A percentile compares a stretch with the other conserved stretches of the same genome.
Conservation (phyloP, 116 monocot species). For the Dioscorea cayenensis region DNA sequence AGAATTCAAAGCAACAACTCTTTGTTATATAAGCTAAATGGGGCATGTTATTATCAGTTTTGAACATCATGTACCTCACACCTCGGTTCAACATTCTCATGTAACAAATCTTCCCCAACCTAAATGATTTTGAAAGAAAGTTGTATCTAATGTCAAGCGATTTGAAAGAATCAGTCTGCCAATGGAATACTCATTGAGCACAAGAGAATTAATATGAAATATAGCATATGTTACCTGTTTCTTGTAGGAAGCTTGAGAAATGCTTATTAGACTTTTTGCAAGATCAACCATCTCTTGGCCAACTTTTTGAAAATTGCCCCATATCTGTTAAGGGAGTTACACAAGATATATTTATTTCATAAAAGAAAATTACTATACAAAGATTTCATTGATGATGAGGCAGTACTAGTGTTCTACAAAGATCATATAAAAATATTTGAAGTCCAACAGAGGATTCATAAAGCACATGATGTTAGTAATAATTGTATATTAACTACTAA, state of each 20-base stretch:
- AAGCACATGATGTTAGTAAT: too few relatives aligned
- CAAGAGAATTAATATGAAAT: not conserved
- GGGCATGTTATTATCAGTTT: not conserved
- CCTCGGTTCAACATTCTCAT: slow-evolving; percentile 21
- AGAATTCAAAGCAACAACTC: not conserved
- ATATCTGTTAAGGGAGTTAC: slow-evolving; percentile 30
- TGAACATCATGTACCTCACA: slow-evolving; percentile 28
- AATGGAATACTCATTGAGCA: not conserved
- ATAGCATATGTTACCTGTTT: slow-evolving; percentile 38
- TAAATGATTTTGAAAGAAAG: slow-evolving; percentile 1
- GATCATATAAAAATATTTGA: too few relatives aligned
- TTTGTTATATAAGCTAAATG: not conserved
- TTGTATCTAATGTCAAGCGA: not conserved
- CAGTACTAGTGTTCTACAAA: too few relatives aligned
- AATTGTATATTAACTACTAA: too few relatives aligned
- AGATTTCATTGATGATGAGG: too few relatives aligned
- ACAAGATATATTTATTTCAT: not conserved
- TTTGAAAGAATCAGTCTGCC: not conserved
- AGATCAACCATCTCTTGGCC: slow-evolving; percentile 63
- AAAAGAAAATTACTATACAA: not conserved
- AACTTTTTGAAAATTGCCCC: slow-evolving; percentile 52
- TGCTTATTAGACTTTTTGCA: slow-evolving; percentile 53
- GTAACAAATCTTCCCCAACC: slow-evolving; percentile 29
- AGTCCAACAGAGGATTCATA: too few relatives aligned
- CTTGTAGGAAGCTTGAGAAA: slow-evolving; percentile 29